A percentile compares a stretch with the other conserved stretches of the same genome.
These are phyloP conservation scores for Globisporangium camurandrum DNA, from an alignment of 352 stramenopile species.

Conservation along the genomic window DNA sequence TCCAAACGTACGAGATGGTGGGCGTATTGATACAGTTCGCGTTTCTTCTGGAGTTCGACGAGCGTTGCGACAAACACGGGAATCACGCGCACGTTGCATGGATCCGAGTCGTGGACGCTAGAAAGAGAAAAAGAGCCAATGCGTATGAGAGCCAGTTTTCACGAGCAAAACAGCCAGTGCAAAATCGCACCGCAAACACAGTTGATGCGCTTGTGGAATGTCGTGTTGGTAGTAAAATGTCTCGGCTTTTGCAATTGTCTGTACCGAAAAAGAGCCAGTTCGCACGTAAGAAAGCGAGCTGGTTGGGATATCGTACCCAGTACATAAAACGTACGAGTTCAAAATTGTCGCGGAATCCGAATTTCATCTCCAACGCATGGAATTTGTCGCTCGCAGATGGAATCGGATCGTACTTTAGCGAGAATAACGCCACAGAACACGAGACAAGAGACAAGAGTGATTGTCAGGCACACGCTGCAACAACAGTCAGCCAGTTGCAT, in stretches of 20 bases:
- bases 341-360: slow-evolving; percentile 48
- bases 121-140: neutral
- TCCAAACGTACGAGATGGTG: slow-evolving; percentile 82
- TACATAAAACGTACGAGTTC: slow-evolving; percentile 39
- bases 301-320: neutral
- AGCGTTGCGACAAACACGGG: slow-evolving; percentile 86
- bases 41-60: slow-evolving; percentile 90
- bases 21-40: slow-evolving; percentile 92
- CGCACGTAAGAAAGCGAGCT: too few relatives aligned
- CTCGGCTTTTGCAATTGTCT: slow-evolving; percentile 74
- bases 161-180: neutral
- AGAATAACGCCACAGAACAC: neutral
- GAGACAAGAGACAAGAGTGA: too few relatives aligned
- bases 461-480: neutral
- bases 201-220: slow-evolving; percentile 64
- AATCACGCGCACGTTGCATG: slow-evolving; percentile 76
- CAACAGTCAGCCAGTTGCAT: neutral
- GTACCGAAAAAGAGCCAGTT: too few relatives aligned
- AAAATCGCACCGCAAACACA: slow-evolving; percentile 55
- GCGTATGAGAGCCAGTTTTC: neutral
- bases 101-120: slow-evolving; percentile 67
- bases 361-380: slow-evolving; percentile 38
- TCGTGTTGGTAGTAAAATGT: slow-evolving; percentile 85
- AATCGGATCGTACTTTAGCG: slow-evolving; percentile 46
- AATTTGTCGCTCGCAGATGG: slow-evolving; percentile 59